phyloP scores from a whole-genome alignment of 23 red algal genomes.

The Gracilariopsis chorda region DNA sequence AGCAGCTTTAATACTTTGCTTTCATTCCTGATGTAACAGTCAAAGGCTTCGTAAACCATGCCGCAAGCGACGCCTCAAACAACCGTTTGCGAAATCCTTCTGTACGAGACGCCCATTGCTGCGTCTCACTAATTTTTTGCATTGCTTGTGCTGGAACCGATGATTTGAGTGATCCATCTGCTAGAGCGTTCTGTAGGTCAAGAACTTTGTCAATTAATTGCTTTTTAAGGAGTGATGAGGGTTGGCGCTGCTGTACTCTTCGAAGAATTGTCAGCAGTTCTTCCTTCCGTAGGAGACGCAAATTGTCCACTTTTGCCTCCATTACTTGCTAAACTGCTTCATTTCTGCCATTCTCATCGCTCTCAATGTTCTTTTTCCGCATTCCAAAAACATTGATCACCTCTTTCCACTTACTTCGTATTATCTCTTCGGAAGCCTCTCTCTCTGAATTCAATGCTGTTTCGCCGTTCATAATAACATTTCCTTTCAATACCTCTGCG shows the following conservation, averaged over 20 bases:
- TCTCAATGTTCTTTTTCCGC: not conserved
- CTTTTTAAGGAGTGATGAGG: not conserved
- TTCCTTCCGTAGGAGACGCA: not conserved
- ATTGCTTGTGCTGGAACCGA: not conserved
- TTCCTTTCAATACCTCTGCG: not conserved
- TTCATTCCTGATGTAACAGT: not conserved
- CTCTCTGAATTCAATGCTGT: not conserved
- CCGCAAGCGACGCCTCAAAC: not conserved
- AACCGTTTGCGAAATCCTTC: not conserved
- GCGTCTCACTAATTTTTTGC: not conserved
- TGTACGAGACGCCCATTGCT: not conserved
- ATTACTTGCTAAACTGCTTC: not conserved
- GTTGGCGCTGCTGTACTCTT: not conserved
- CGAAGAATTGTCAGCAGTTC: not conserved
- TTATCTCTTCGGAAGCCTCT: not conserved
- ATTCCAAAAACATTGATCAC: not conserved
- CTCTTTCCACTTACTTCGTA: not conserved
- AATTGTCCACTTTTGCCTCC: not conserved
- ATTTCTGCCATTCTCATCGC: not conserved
- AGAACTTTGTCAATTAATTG: not conserved
- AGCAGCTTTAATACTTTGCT: not conserved
- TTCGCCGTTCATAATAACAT: not conserved
- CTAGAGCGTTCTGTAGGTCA: not conserved
- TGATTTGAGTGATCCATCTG: not conserved
- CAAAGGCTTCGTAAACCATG: conserved; percentile 11